Evolutionary conservation across 768 basidiomycete species (phyloP).

Genomic region (Mycena metata): DNA sequence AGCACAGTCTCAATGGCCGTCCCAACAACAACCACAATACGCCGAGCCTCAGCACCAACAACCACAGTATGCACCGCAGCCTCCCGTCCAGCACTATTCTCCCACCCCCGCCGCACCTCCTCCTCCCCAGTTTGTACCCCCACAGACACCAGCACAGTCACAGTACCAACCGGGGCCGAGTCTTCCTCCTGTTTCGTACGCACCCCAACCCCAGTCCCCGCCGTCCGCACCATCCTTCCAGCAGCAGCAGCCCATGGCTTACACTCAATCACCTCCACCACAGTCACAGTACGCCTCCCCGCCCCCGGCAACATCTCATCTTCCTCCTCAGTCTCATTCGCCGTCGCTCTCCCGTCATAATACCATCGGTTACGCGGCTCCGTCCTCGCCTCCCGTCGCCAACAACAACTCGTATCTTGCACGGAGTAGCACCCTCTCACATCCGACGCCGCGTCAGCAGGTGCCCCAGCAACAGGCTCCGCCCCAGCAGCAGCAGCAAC

Average conservation of each 20-base stretch:
- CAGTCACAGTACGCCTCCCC: slow-evolving; percentile 39
- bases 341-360: slow-evolving; percentile 41
- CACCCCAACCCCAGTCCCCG: slow-evolving; percentile 41
- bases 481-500: slow-evolving; percentile 38
- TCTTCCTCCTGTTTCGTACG: slow-evolving; percentile 43
- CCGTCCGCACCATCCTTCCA: slow-evolving; percentile 39
- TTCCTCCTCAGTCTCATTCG: slow-evolving; percentile 28
- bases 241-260: slow-evolving; percentile 34
- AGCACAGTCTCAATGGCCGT: slow-evolving; percentile 33
- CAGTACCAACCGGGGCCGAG: slow-evolving; percentile 45
- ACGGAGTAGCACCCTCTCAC: slow-evolving; percentile 37
- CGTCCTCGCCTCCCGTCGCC: slow-evolving; percentile 30
- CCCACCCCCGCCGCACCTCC: slow-evolving; percentile 31
- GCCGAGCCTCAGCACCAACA: slow-evolving; percentile 45
- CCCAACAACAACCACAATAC: slow-evolving; percentile 46
- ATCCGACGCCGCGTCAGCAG: slow-evolving; percentile 36
- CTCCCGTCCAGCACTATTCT: slow-evolving; percentile 41
- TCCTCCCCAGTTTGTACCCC: slow-evolving; percentile 36
- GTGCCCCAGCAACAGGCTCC: slow-evolving; percentile 25
- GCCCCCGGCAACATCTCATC: slow-evolving; percentile 18
- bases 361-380: slow-evolving; percentile 43
- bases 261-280: slow-evolving; percentile 44
- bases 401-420: slow-evolving; percentile 33
- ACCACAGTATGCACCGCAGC: slow-evolving; percentile 43
- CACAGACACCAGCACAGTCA: slow-evolving; percentile 33